phyloP scores from a whole-genome alignment of 2,329 filamentous ascomycete species.

The Chrysosphaeria jannelii region DNA sequence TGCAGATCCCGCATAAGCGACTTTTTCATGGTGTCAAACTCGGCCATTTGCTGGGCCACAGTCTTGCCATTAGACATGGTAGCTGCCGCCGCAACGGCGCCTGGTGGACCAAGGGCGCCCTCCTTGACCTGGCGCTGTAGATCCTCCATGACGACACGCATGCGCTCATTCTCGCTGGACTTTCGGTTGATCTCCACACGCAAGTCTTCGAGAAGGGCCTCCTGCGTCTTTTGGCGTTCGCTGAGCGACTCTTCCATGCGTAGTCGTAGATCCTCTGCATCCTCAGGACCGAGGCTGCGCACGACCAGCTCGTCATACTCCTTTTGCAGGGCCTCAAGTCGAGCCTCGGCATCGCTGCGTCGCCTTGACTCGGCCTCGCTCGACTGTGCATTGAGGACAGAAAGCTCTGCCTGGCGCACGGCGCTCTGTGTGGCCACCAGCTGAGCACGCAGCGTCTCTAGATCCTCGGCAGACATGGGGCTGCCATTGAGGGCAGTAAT shows the following conservation, averaged over 20 bases:
- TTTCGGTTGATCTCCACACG: slow-evolving; percentile 48
- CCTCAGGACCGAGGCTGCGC: slow-evolving; percentile 45
- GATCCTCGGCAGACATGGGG: slow-evolving; percentile 49
- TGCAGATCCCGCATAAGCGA: slow-evolving; percentile 94
- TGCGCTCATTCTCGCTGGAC: slow-evolving; percentile 50
- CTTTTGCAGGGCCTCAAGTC: slow-evolving; percentile 41
- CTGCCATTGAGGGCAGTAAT: slow-evolving; percentile 56
- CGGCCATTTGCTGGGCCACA: slow-evolving; percentile 87
- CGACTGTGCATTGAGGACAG: slow-evolving; percentile 39
- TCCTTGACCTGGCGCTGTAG: slow-evolving; percentile 45
- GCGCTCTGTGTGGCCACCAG: slow-evolving; percentile 77
- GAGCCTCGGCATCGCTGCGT: slow-evolving; percentile 46
- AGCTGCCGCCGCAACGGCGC: slow-evolving; percentile 4
- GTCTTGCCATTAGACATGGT: slow-evolving; percentile 62
- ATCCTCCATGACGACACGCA: slow-evolving; percentile 56
- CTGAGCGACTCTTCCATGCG: slow-evolving; percentile 49
- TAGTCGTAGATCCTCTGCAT: slow-evolving; percentile 61
- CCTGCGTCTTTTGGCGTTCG: slow-evolving; percentile 42
- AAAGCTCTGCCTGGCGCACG: slow-evolving; percentile 73
- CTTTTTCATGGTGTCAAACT: slow-evolving; percentile 99
- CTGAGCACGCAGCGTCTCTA: slow-evolving; percentile 45
- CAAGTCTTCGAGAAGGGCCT: slow-evolving; percentile 45
- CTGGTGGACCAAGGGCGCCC: slow-evolving; percentile 12
- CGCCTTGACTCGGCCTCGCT: slow-evolving; percentile 34
- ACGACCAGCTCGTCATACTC: slow-evolving; percentile 66